phyloP scores from a whole-genome alignment of 2,329 filamentous ascomycete species.

The Trichoderma cornu-damae region DNA sequence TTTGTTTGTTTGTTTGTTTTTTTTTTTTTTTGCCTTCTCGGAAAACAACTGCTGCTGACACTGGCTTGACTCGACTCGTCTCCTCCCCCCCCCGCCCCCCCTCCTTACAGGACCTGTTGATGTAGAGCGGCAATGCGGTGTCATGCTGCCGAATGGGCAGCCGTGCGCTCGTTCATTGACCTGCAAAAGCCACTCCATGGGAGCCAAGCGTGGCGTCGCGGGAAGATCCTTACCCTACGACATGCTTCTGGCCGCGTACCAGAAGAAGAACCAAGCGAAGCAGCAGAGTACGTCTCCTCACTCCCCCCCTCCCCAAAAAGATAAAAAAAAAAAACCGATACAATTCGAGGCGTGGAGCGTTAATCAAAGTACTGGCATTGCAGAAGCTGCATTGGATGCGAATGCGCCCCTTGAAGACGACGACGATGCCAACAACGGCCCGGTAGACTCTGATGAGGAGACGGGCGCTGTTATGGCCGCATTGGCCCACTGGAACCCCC shows the following conservation, averaged over 20 bases:
- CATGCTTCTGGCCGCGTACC: slow-evolving; percentile 80
- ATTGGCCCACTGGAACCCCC: slow-evolving; percentile 68
- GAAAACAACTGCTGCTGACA: not conserved
- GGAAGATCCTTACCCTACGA: slow-evolving; percentile 86
- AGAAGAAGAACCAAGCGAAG: slow-evolving; percentile 98
- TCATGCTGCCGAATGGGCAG: slow-evolving; percentile 75
- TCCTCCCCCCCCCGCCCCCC: no score
- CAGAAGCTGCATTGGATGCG: slow-evolving; percentile 89
- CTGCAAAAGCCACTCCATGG: slow-evolving; percentile 95
- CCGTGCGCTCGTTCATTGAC: slow-evolving; percentile 84
- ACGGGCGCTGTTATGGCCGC: slow-evolving; percentile 82
- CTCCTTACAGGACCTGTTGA: slow-evolving; percentile 66
- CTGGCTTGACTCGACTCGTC: no score
- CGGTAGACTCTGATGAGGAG: slow-evolving; percentile 93
- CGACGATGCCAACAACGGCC: slow-evolving; percentile 70
- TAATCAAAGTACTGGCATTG: slow-evolving; percentile 18
- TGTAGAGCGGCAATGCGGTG: slow-evolving; percentile 90
- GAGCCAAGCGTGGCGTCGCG: slow-evolving; percentile 81
- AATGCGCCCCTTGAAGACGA: slow-evolving; percentile 87
- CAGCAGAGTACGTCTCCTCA: slow-evolving; percentile 70
- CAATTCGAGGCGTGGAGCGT: not conserved
- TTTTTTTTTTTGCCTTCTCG: not conserved
- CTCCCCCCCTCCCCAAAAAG: no score
- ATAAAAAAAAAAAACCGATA: no score
- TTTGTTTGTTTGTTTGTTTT: no score